These are phyloP conservation scores for Leccinum uliginosum DNA, from an alignment of 768 basidiomycete species.

Conservation along the genomic window DNA sequence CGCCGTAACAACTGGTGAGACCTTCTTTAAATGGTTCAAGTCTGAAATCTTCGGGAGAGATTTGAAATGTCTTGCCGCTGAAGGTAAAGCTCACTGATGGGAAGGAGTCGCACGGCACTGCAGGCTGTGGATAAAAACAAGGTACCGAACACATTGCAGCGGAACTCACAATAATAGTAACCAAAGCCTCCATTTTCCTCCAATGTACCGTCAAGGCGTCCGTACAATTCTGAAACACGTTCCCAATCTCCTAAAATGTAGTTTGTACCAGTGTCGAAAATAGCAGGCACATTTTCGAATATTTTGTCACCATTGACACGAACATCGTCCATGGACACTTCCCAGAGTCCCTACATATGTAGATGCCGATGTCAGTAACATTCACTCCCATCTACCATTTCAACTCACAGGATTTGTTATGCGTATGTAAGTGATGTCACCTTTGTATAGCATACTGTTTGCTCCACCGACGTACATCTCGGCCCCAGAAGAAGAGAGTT, in stretches of 20 bases:
- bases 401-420: background rate
- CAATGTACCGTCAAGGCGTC: background rate
- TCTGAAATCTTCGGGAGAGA: background rate
- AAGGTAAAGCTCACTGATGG: no score
- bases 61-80: no score
- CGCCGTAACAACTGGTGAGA: background rate
- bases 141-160: background rate
- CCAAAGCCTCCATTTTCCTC: background rate
- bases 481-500: background rate
- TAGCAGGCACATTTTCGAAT: background rate
- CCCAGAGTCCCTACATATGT: background rate
- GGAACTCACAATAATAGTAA: background rate
- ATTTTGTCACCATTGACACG: background rate
- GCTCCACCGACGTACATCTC: background rate
- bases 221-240: background rate
- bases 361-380: no score
- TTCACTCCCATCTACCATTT: no score
- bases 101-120: no score
- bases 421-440: background rate
- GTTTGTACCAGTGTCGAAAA: background rate
- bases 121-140: background rate
- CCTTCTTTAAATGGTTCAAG: background rate
- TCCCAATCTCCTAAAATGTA: background rate
- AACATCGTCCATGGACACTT: background rate
- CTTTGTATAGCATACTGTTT: background rate